Evolutionary conservation across 345 rosid genomes (phyloP), one percentile per base, ranked within the genome.

Genomic region (Citrus sp.): DNA sequence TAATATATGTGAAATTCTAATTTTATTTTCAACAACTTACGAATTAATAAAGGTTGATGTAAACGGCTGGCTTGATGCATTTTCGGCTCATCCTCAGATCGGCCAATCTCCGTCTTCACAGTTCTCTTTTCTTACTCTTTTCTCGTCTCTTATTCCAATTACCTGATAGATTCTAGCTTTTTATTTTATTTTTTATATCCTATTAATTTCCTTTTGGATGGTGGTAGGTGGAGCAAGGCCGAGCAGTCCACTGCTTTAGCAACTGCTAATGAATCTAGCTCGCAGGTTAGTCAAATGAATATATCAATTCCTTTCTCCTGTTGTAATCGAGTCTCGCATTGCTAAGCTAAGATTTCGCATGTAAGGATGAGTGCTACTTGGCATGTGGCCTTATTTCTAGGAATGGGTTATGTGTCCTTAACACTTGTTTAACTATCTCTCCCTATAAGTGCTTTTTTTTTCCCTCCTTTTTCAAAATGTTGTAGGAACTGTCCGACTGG

Each of bases 161-260:
- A n/a, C 3, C 35, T 8, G 21, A 70, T 19, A 27, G 18, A 30
- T 68, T 68, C 22, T 40, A 40, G 56, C 21, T 68, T 68, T 21
- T 16, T 51, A 51, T 51, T 51, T 18, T 51, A 18, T 14, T 51
- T 51, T 51, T 51, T 51, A 51, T 14, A 14, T 51, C 56, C 22
- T 51, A 12, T 12, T 46, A 46, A 46, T 12, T 12, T 46, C 51
- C 12, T 46, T 46, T 46, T 46, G 51, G 18, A 46, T 46, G 51
- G 51, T 19, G 22, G 62, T 66, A 90, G 93, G 78, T 86, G 90
- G 90, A 92, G 98, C 73, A 88, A 84, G 67, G 88, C 91, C 75
- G 99, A 95, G 85, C 97, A 95, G 80, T 88, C 99, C 22, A 88
- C 91, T 21, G 99, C 98, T 78, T 78, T 93, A 40, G 91, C 98